These are phyloP conservation scores for Fusarium sp. DNA, from an alignment of 2,329 filamentous ascomycete species.

Conservation along the genomic window DNA sequence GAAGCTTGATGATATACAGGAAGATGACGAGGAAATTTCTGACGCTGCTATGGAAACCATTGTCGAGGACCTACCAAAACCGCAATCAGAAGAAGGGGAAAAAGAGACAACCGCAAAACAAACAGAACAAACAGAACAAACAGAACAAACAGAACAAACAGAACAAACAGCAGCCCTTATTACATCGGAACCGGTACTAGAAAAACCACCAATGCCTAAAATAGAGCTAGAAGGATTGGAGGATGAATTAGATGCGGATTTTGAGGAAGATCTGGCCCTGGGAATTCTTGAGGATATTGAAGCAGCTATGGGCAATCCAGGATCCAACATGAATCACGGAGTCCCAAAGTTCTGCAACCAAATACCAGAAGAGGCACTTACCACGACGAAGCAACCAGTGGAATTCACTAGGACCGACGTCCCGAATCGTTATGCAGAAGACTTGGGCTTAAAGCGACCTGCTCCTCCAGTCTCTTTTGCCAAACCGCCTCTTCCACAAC, in stretches of 20 bases:
- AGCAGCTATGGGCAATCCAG: constrained; percentile 12
- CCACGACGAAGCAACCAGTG: background rate
- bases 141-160: background rate
- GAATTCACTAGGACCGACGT: background rate
- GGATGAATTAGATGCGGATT: constrained; percentile 39
- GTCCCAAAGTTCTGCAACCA: background rate
- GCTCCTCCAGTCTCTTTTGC: background rate
- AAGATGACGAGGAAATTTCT: constrained; percentile 23
- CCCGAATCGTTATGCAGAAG: constrained; percentile 23
- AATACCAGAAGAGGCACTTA: background rate
- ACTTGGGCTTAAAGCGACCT: constrained; percentile 29
- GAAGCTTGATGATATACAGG: constrained; percentile 7
- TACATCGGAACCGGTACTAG: background rate
- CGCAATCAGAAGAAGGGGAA: background rate
- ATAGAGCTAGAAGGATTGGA: constrained; percentile 30
- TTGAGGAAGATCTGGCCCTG: constrained; percentile 40
- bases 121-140: background rate
- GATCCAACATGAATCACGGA: background rate
- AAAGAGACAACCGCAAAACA: background rate
- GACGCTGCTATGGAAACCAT: background rate
- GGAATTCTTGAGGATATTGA: constrained; percentile 38
- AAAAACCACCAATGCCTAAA: background rate
- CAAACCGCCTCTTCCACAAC: background rate
- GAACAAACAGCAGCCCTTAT: background rate
- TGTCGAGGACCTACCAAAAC: background rate